phyloP scores from a whole-genome alignment of 2,329 filamentous ascomycete species.

The Lachnellula cervina region DNA sequence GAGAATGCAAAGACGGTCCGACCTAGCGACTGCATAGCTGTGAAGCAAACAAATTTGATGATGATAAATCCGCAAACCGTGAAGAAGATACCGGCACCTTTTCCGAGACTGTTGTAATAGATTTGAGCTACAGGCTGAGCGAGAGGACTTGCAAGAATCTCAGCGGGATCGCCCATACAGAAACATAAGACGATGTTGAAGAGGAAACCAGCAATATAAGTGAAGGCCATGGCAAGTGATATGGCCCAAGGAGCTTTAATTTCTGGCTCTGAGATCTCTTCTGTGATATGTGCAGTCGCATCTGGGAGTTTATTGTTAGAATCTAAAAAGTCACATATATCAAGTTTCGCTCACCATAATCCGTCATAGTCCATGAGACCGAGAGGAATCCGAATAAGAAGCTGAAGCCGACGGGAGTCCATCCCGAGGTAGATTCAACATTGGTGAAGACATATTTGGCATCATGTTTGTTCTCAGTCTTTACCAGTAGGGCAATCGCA shows the following conservation, averaged over 20 bases:
- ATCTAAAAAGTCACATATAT: too few relatives aligned
- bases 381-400: conserved; percentile 58
- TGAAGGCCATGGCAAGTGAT: conserved; percentile 49
- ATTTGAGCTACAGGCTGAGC: conserved; percentile 52
- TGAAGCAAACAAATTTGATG: conserved; percentile 55
- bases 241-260: conserved; percentile 53
- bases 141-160: conserved; percentile 44
- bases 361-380: conserved; percentile 57
- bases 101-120: conserved; percentile 54
- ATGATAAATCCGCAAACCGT: conserved; percentile 52
- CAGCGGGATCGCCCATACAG: conserved; percentile 47
- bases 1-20: conserved; percentile 54
- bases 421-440: conserved; percentile 47
- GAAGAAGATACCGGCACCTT: conserved; percentile 48
- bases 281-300: conserved; percentile 40
- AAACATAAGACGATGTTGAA: conserved; percentile 56
- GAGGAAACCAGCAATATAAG: conserved; percentile 50
- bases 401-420: conserved; percentile 49
- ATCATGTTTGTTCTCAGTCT: conserved; percentile 46
- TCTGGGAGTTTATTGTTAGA: conserved; percentile 22
- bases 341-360: conserved; percentile 38
- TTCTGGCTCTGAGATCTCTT: conserved; percentile 47
- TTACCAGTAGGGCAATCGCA: conserved; percentile 46
- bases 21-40: conserved; percentile 48
- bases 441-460: conserved; percentile 52